These are phyloP conservation scores for Paecilomyces sp. DNA, from an alignment of 2,329 filamentous ascomycete species.

Conservation along the genomic window DNA sequence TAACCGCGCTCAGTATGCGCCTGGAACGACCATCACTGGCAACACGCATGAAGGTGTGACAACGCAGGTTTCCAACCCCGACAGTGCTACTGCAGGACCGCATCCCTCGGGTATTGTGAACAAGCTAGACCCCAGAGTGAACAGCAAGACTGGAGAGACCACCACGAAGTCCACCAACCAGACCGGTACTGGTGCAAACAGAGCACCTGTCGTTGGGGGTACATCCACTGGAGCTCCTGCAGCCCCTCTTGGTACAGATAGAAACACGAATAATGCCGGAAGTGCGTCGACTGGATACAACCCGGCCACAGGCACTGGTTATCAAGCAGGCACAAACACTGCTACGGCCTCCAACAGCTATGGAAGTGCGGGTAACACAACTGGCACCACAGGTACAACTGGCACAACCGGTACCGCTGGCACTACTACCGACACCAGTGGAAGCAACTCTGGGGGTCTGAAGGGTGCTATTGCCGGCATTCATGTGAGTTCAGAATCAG, in stretches of 20 bases:
- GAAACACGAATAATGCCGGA: constrained; percentile 2
- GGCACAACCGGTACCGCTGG: not conserved
- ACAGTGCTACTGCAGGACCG: constrained; percentile 8
- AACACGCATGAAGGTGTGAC: constrained; percentile 8
- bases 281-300: constrained; percentile 16
- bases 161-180: constrained; percentile 12
- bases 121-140: constrained; percentile 20
- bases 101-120: constrained; percentile 16
- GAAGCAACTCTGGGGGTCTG: constrained; percentile 8
- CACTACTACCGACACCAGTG: constrained; percentile 6
- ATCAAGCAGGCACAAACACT: constrained; percentile 1
- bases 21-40: constrained; percentile 7
- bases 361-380: not conserved
- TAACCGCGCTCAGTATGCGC: constrained; percentile 1
- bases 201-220: constrained; percentile 10
- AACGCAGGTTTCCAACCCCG: not conserved
- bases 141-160: constrained; percentile 15
- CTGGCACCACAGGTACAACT: not conserved
- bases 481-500: constrained; percentile 22
- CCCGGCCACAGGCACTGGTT: constrained; percentile 17
- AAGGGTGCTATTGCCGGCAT: constrained; percentile 23
- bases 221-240: constrained; percentile 23
- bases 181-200: constrained; percentile 3
- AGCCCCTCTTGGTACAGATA: constrained; percentile 12
- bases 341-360: not conserved